Base-by-base conservation (phyloP, 768 basidiomycete species). In the Rickenella mellea region DNA sequence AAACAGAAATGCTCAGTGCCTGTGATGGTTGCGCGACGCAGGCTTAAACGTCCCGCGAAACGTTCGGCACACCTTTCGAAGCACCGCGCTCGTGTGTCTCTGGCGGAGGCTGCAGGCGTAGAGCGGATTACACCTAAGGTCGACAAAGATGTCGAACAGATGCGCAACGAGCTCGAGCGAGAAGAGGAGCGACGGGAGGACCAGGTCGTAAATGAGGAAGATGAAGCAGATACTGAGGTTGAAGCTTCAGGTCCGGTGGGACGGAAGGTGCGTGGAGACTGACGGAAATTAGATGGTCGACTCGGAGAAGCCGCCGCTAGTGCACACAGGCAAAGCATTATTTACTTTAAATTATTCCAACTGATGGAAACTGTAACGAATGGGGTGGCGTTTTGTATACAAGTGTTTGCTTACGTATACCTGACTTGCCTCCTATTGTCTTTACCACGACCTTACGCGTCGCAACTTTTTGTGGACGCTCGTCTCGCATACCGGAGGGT, bases 11-110 rank as follows among this genome's bases (percentile, higher is more conserved):
- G 89, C 47, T 89, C 89, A 12, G 92, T 94, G 0, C 92, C 93
- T 0, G 91, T 96, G 42, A 94, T 97, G 92, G 90, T 94, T 41
- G 89, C 92, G 4, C 87, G 92, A 41, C 80, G 91, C 40, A 73
- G 92, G 10, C 80, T 96, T 58, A 89, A 88, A 61, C 80, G 89
- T 2, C 88, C 91, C 17, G 80, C 91, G 10, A 76, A 78, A 42
- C 83, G 80, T 37, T 74, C 78, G 3, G 86, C 87, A 0, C 85
- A 89, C 58, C 78, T 89, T 25, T 74, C 86, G 21, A 82, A 80
- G 25, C 80, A 90, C 50, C 84, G 87, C 46, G 73, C 72, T 1
- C 85, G 86, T 37, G 83, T 92, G 30, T 80, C 86, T 14, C 83
- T 97, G 44, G 87, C 90, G 0, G 82, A 90, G 55, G 83, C 85